phyloP scores from a whole-genome alignment of 257 asterid species.

The Coffea eugenioides region DNA sequence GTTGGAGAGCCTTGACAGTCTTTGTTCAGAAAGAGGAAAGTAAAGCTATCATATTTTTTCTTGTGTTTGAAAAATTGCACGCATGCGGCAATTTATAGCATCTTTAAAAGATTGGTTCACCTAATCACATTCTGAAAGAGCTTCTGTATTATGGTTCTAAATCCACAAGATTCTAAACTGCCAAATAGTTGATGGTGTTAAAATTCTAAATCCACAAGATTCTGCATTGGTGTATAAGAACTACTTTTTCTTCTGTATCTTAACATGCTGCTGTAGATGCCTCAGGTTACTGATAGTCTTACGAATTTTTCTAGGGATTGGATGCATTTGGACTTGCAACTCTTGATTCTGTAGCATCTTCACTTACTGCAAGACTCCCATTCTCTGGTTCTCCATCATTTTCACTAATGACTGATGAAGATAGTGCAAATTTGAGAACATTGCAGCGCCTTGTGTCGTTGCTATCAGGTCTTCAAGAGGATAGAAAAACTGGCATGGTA shows the following conservation, averaged over 20 bases:
- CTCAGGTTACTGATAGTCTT: slow-evolving; percentile 11
- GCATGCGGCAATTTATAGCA: neutral
- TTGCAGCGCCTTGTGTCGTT: slow-evolving; percentile 66
- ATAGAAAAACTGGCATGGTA: slow-evolving; percentile 45
- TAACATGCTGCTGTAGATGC: neutral
- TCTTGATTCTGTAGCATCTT: slow-evolving; percentile 54
- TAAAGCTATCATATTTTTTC: neutral
- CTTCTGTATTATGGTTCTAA: no score
- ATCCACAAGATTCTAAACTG: neutral
- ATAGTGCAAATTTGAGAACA: slow-evolving; percentile 64
- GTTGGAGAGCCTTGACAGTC: no score
- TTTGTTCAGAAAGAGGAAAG: neutral
- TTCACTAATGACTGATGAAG: slow-evolving; percentile 76
- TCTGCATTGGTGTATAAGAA: neutral
- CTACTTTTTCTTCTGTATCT: neutral
- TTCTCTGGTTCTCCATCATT: slow-evolving; percentile 45
- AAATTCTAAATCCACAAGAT: no score
- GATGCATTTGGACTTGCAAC: slow-evolving; percentile 89
- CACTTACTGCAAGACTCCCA: slow-evolving; percentile 51
- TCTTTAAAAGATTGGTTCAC: neutral
- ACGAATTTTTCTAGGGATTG: slow-evolving; percentile 61
- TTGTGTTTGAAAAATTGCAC: neutral
- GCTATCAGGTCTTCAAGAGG: slow-evolving; percentile 52
- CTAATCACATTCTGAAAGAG: neutral
- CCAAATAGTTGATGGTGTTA: neutral